Evolutionary conservation across 2,329 filamentous ascomycete genomes (phyloP), one percentile per base, ranked within the genome.

Genomic region (Trichoderma koningiopsis): DNA sequence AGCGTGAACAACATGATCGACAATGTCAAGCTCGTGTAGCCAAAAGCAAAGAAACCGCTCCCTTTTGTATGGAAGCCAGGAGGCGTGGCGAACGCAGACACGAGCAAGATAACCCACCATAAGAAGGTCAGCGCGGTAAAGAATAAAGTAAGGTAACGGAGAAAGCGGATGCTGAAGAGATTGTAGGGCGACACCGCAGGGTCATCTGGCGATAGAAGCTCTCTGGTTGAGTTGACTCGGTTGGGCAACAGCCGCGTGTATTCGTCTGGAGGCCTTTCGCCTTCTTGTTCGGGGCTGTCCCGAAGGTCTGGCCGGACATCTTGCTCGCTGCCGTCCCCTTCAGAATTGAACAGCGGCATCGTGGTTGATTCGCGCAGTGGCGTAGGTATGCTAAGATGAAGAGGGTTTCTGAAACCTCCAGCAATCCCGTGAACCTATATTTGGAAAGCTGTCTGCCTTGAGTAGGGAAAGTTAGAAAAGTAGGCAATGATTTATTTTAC

Each of bases 51-150:
- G 86, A 97, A 99, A 49, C 92, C 93, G n/a, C 94, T 96, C 5
- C 96, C 96, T 64, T 93, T 89, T 11, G 90, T 92, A 77, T 96
- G 89, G 78, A 98, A 89, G 58, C 91, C 90, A 0, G 95, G 95
- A 16, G 94, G 94, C 65, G 92, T 97, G 73, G 96, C 90, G 81
- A 99, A 99, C 73, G 91, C 89, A 68, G 93, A 93, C 19, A 97
- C 89, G n/a, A 99, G 85, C 40, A 97, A 84, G 66, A 97, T 79
- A 11, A 93, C 86, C 95, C 96, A 98, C 95, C 95, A 98, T n/a
- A 93, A 75, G 75, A 96, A 93, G 68, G 89, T 92, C 74, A 94
- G 77, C 63, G 89, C 79, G 24, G 95, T 84, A 76, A 97, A 92
- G 47, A 93, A 75, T 68, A 97, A 84, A 5, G 93, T 95, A 71